Base-by-base conservation (phyloP, 2,329 filamentous ascomycete genomes). In the Gliomastix tumulicola region DNA sequence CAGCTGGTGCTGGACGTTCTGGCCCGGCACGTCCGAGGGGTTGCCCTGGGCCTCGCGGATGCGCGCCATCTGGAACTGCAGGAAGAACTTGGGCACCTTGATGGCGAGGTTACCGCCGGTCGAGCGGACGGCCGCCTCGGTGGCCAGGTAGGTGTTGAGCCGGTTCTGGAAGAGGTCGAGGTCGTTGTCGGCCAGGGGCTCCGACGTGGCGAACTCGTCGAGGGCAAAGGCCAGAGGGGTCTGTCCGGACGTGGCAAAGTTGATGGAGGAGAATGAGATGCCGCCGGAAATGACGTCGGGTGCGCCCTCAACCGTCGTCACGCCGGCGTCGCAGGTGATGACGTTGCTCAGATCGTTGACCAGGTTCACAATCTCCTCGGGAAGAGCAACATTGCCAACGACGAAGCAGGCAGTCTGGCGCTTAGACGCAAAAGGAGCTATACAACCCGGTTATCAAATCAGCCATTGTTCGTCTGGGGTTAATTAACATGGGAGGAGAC, bases 71-170 rank as follows among this genome's bases (percentile, higher is more conserved):
- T 80, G 76, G 52, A 77, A 71, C 41, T 68, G 58, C 30, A 79
- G 51, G 53, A 79, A 79, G 66, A 80, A 80, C 55, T 79, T 79
- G 42, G 76, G 76, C 6, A 73, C 70, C 55, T 79, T 79, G 56
- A 79, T 71, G 3, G 63, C 68, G 15, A 79, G 56, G 38, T 49
- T 63, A 3, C 74, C 75, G 9, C 64, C 68, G 7, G 67, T 65
- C 17, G 68, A 72, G 16, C 75, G 62, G 34, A 80, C 60, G 2
- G 72, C 76, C 2, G 71, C 74, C 54, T 79, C 76, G 5, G 76
- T 79, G 1, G 76, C 75, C 4, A 71, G 55, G 47, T 80, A 79
- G 9, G 68, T 66, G 49, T 77, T 67, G 30, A 78, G 62, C 42
- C 63, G 50, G 47, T 74, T 59, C 50, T 76, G 62, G 57, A 79